phyloP scores from a whole-genome alignment of 2,329 filamentous ascomycete species.

The Septoria linicola region DNA sequence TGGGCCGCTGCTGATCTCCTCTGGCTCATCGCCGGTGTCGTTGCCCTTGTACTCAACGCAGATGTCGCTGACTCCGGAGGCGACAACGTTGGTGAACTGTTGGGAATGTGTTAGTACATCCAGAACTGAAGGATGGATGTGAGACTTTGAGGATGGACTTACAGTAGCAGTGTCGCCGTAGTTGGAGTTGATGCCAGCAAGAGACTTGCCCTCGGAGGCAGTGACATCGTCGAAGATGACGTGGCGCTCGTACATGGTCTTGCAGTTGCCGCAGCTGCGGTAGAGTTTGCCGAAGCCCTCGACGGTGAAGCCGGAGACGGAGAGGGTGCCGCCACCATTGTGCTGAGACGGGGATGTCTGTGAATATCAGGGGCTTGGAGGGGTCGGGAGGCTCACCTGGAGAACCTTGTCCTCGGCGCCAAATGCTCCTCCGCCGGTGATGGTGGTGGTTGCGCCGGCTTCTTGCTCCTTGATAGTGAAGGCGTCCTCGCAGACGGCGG shows the following conservation, averaged over 20 bases:
- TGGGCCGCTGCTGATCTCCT: slow-evolving; percentile 35
- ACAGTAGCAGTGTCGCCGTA: slow-evolving; percentile 12
- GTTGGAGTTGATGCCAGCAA: slow-evolving; percentile 54
- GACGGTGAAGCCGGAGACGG: slow-evolving; percentile 41
- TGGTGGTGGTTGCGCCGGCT: slow-evolving; percentile 27
- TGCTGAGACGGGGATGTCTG: slow-evolving; percentile 38
- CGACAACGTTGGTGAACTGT: slow-evolving; percentile 41
- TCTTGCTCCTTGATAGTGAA: slow-evolving; percentile 37
- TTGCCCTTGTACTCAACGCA: slow-evolving; percentile 41
- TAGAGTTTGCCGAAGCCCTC: slow-evolving; percentile 52
- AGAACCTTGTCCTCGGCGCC: slow-evolving; percentile 19
- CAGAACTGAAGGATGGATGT: background rate
- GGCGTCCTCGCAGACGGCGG: slow-evolving; percentile 38
- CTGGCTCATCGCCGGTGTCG: slow-evolving; percentile 38
- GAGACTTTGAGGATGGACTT: background rate
- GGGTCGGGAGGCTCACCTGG: background rate
- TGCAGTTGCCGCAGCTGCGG: slow-evolving; percentile 53
- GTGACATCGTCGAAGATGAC: slow-evolving; percentile 48
- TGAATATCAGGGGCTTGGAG: background rate
- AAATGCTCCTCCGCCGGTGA: slow-evolving; percentile 41
- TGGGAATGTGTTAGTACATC: too few species aligned
- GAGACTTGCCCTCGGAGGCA: slow-evolving; percentile 44
- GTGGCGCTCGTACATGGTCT: slow-evolving; percentile 42
- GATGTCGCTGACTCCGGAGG: slow-evolving; percentile 37
- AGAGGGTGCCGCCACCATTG: slow-evolving; percentile 44